Evolutionary conservation across 2,329 filamentous ascomycete genomes (phyloP).

Genomic region (Stagonosporopsis cucurbitacearum): DNA sequence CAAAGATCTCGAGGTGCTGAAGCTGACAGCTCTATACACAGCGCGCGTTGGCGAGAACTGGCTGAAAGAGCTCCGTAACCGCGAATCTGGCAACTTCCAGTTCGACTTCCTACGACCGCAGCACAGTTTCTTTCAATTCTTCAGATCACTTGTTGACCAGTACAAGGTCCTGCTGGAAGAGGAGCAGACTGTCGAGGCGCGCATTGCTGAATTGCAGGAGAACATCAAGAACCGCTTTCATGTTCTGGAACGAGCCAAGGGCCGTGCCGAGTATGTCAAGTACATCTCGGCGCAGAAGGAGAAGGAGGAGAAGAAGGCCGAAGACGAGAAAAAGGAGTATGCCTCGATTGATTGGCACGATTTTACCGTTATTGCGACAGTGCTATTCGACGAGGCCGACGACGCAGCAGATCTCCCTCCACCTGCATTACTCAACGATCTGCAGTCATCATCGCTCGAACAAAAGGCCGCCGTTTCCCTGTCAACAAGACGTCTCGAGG

Average conservation of each 20-base stretch:
- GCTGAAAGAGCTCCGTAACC: conserved; percentile 86
- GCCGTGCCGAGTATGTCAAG: conserved; percentile 86
- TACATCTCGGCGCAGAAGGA: conserved; percentile 84
- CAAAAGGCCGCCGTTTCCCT: conserved; percentile 93
- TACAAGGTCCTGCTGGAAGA: conserved; percentile 82
- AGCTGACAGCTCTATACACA: conserved; percentile 85
- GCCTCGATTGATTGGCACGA: conserved; percentile 97
- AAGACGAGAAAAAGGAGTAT: conserved; percentile 77
- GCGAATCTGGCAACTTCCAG: conserved; percentile 88
- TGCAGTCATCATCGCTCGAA: conserved; percentile 93
- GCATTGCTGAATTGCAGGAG: conserved; percentile 73
- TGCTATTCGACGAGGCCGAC: conserved; percentile 88
- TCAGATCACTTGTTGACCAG: conserved; percentile 89
- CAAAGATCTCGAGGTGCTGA: conserved; percentile 78
- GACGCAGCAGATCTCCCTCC: conserved; percentile 85
- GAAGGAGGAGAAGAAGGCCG: conserved; percentile 86
- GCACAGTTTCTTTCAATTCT: conserved; percentile 96
- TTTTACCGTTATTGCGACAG: conserved; percentile 94
- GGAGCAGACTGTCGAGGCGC: conserved; percentile 73
- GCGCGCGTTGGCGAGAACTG: conserved; percentile 92
- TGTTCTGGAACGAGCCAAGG: conserved; percentile 78
- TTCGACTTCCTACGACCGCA: conserved; percentile 96
- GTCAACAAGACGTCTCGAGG: conserved; percentile 85
- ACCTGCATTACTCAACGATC: conserved; percentile 85
- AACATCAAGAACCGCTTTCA: conserved; percentile 82